These are phyloP conservation scores for Plenodomus lindquistii DNA, from an alignment of 2,329 filamentous ascomycete species.

Conservation along the genomic window DNA sequence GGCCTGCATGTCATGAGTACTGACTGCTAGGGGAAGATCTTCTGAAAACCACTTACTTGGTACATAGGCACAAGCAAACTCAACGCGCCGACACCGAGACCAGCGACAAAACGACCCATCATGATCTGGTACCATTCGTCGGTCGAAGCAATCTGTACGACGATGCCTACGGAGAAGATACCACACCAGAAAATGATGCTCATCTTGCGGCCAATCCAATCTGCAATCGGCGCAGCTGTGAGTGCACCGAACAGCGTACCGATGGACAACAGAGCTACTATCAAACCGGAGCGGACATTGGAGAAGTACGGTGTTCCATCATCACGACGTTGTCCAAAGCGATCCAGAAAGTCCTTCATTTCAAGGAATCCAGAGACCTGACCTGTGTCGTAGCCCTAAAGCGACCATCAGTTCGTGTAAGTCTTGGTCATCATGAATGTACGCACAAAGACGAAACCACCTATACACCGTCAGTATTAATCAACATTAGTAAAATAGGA, in stretches of 20 bases:
- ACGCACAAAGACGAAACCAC: slow-evolving; percentile 12
- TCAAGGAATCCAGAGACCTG: slow-evolving; percentile 37
- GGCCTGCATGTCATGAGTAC: slow-evolving; percentile 33
- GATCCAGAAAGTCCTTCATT: slow-evolving; percentile 33
- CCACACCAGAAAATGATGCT: slow-evolving; percentile 64
- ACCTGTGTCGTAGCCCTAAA: slow-evolving; percentile 26
- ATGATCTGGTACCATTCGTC: slow-evolving; percentile 66
- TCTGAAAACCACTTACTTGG: slow-evolving; percentile 46
- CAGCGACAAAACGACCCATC: slow-evolving; percentile 63
- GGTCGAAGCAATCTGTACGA: slow-evolving; percentile 65
- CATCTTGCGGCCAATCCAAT: slow-evolving; percentile 62
- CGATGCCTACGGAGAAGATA: slow-evolving; percentile 64
- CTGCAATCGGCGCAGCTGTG: slow-evolving; percentile 59
- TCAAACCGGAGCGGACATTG: slow-evolving; percentile 33
- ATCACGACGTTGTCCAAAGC: slow-evolving; percentile 21
- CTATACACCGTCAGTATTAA: not conserved
- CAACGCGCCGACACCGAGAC: slow-evolving; percentile 65
- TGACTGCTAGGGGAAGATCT: not conserved
- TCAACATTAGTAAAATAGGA: not conserved
- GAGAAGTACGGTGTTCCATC: slow-evolving; percentile 30
- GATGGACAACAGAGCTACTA: slow-evolving; percentile 59
- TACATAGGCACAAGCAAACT: slow-evolving; percentile 64
- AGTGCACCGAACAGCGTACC: slow-evolving; percentile 76
- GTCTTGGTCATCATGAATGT: not conserved
- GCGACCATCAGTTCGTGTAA: not conserved